Conservation (phyloP, 2,329 filamentous ascomycete genomes). For the Parastagonospora avenae region DNA sequence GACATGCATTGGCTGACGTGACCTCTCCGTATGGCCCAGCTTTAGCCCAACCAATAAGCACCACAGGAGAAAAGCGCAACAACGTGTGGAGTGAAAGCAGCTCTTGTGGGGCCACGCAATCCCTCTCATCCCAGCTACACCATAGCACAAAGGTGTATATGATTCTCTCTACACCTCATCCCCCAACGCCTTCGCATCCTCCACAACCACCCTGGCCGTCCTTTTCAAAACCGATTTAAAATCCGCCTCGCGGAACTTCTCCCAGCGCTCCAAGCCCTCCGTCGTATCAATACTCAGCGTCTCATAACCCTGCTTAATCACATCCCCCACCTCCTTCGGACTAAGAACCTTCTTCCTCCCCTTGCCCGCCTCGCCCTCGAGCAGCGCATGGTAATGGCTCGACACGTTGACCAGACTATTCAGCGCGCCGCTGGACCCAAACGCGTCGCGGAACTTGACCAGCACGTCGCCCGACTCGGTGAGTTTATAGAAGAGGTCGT, state of each 20-base stretch:
- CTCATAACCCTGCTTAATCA: conserved; percentile 97
- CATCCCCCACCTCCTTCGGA: conserved; percentile 80
- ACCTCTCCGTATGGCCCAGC: neutral
- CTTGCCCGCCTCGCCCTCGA: conserved; percentile 64
- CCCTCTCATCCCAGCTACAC: neutral
- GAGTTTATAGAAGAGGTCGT: conserved; percentile 98
- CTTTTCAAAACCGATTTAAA: conserved; percentile 85
- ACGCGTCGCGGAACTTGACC: conserved; percentile 79
- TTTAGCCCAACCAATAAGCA: no score
- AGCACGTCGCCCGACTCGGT: conserved; percentile 89
- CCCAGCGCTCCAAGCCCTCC: conserved; percentile 85
- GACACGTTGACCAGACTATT: conserved; percentile 82
- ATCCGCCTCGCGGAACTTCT: conserved; percentile 83
- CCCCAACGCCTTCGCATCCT: conserved; percentile 63
- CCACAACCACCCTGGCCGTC: conserved; percentile 79
- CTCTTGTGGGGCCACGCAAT: no score
- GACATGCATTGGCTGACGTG: conserved; percentile 16
- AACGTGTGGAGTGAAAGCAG: no score
- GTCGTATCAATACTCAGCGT: conserved; percentile 89
- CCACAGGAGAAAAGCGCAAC: no score
- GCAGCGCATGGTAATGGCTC: conserved; percentile 83
- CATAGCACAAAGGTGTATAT: neutral
- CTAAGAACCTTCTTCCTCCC: conserved; percentile 70
- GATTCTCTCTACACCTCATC: conserved; percentile 20
- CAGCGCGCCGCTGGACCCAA: conserved; percentile 67